Base-by-base conservation (phyloP, 805 yeast species). In the Metschnikowia vanudenii region DNA sequence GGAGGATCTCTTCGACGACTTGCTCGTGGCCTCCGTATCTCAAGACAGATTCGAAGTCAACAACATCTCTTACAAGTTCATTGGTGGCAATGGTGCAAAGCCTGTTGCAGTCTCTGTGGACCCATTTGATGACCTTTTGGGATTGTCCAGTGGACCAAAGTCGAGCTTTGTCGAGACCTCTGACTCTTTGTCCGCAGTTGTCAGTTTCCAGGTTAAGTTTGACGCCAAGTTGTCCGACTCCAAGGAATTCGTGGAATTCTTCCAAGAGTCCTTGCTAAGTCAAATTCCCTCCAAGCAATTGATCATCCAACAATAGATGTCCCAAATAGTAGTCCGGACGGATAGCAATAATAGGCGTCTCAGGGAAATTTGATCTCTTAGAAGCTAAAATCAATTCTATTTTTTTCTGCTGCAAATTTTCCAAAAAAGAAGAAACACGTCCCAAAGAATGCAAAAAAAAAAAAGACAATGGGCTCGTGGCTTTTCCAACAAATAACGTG, bases 1-100 rank as follows among this genome's bases (percentile, higher is more conserved):
- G 6, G 60, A 57, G 16, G 74, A 67, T 41, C 46, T 70, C 24
- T 72, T 72, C 49, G 74, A 67, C 47, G 74, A 67, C 41, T 63
- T 72, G 52, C 53, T 72, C 22, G 61, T 60, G 26, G 67, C 75
- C 6, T 57, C 73, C 3, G 69, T 62, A 8, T 61, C 68, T 11
- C 58, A 67, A 46, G 52, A 53, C 37, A 60, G 76, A 52, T 71
- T 71, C 48, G 65, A 64, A 36, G 67, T 71, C 17, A 58, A 52
- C 41, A 64, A 61, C 30, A 52, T 60, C 16, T 48, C 59, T 36
- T 69, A 62, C 56, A 54, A 60, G 39, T 66, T 63, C 51, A 37
- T 49, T 19, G 56, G 54, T 17, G 43, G 31, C 12, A 38, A n/a
- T 14, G 54, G 53, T 17, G 36, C 31, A 8, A 37, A 17, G 16